Conservation (phyloP, 345 rosid genomes). For the Zanthoxylum bungeanum region DNA sequence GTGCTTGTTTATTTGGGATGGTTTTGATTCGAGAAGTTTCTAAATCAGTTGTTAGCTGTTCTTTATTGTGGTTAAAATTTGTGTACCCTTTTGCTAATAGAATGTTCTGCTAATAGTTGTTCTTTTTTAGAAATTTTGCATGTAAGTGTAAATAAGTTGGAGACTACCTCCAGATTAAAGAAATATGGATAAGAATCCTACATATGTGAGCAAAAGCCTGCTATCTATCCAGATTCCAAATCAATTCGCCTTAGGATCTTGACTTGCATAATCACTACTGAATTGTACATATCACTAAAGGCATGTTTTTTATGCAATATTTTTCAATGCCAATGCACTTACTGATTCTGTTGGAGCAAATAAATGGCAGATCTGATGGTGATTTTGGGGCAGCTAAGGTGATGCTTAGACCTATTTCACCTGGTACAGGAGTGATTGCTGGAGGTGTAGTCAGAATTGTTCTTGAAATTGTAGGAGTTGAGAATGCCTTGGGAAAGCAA, state of each 20-base stretch:
- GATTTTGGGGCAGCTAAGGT: too few species aligned
- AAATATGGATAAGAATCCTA: too few species aligned
- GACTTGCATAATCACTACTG: neutral
- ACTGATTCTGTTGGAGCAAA: slow-evolving; percentile 1
- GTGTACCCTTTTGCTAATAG: too few species aligned
- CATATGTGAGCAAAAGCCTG: too few species aligned
- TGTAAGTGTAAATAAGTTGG: neutral
- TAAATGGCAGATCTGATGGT: too few species aligned
- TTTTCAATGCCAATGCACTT: neutral
- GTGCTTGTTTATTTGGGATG: too few species aligned
- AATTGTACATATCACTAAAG: neutral
- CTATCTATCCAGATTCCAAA: too few species aligned
- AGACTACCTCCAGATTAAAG: too few species aligned
- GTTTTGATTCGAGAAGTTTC: too few species aligned
- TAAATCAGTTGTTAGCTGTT: too few species aligned
- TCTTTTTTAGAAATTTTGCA: neutral
- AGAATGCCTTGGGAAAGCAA: slow-evolving; percentile 83
- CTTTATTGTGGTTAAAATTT: too few species aligned
- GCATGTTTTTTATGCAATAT: neutral
- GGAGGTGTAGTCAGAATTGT: slow-evolving; percentile 94
- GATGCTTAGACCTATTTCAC: slow-evolving; percentile 93
- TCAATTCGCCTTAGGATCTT: neutral
- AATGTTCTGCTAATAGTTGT: too few species aligned
- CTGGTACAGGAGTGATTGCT: slow-evolving; percentile 91
- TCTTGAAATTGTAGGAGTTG: slow-evolving; percentile 89